phyloP scores from a whole-genome alignment of 768 basidiomycete species.

The Rubroboletus satanas region DNA sequence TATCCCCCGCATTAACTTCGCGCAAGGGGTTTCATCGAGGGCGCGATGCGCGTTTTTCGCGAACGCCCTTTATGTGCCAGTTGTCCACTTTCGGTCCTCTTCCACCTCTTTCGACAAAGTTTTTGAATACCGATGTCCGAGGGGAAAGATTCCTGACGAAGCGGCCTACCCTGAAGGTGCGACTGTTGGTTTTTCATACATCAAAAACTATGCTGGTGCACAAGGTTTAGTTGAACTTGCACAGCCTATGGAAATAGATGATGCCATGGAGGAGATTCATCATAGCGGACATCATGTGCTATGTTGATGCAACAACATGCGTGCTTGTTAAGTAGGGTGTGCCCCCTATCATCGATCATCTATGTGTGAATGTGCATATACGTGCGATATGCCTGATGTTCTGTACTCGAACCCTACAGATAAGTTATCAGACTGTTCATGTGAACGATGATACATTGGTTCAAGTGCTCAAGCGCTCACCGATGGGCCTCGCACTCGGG shows the following conservation, averaged over 20 bases:
- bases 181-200: not conserved
- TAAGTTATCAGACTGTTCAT: not conserved
- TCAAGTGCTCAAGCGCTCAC: not conserved
- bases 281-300: not conserved
- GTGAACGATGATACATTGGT: not conserved
- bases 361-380: not conserved
- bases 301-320: not conserved
- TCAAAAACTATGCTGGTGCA: not conserved
- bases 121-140: not conserved
- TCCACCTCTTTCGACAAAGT: not conserved
- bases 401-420: not conserved
- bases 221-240: not conserved
- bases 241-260: not conserved
- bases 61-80: not conserved
- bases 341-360: not conserved
- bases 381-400: not conserved
- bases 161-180: not conserved
- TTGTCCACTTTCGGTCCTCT: not conserved
- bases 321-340: not conserved
- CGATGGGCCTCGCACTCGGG: not conserved
- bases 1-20: not conserved
- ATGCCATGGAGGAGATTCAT: not conserved
- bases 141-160: not conserved
- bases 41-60: not conserved
- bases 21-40: slow-evolving; percentile 1